These are phyloP conservation scores for Daldinia decipiens DNA, from an alignment of 495 filamentous ascomycete genomes.

Conservation along the genomic window DNA sequence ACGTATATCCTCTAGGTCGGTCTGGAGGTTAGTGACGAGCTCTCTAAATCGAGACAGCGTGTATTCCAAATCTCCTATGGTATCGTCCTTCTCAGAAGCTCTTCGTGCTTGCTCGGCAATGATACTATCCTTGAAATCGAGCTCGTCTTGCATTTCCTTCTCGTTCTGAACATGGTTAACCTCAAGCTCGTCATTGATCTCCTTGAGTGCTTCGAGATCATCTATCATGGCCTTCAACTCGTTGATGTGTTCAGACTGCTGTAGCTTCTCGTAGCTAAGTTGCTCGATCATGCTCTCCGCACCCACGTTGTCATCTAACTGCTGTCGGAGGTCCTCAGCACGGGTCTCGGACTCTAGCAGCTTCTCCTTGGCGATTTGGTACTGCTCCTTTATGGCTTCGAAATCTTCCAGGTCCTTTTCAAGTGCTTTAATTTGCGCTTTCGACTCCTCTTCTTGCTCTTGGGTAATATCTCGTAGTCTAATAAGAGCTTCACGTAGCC, in stretches of 20 bases:
- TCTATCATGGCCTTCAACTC: slow-evolving; percentile 82
- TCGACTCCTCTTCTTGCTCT: slow-evolving; percentile 83
- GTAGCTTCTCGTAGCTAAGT: slow-evolving; percentile 84
- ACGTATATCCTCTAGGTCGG: slow-evolving; percentile 88
- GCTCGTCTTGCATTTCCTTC: slow-evolving; percentile 92
- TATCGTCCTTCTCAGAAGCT: slow-evolving; percentile 72
- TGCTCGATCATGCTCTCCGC: slow-evolving; percentile 95
- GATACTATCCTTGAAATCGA: slow-evolving; percentile 81
- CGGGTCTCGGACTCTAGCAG: slow-evolving; percentile 76
- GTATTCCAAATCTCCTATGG: slow-evolving; percentile 88
- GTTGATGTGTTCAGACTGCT: slow-evolving; percentile 81
- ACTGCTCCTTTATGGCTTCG: slow-evolving; percentile 73
- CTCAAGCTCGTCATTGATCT: slow-evolving; percentile 93
- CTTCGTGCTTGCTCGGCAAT: slow-evolving; percentile 80
- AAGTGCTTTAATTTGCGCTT: slow-evolving; percentile 77
- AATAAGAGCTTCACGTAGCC: slow-evolving; percentile 86
- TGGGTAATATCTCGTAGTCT: slow-evolving; percentile 86
- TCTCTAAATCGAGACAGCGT: slow-evolving; percentile 88
- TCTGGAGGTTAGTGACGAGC: slow-evolving; percentile 85
- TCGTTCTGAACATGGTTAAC: slow-evolving; percentile 91
- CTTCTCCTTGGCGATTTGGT: slow-evolving; percentile 74
- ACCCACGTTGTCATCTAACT: slow-evolving; percentile 86
- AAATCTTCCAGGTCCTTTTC: slow-evolving; percentile 82
- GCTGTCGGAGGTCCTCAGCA: slow-evolving; percentile 87
- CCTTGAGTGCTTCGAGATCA: slow-evolving; percentile 86